These are phyloP conservation scores for Metschnikowia noctiluminum DNA, from an alignment of 805 yeast species.

Conservation along the genomic window DNA sequence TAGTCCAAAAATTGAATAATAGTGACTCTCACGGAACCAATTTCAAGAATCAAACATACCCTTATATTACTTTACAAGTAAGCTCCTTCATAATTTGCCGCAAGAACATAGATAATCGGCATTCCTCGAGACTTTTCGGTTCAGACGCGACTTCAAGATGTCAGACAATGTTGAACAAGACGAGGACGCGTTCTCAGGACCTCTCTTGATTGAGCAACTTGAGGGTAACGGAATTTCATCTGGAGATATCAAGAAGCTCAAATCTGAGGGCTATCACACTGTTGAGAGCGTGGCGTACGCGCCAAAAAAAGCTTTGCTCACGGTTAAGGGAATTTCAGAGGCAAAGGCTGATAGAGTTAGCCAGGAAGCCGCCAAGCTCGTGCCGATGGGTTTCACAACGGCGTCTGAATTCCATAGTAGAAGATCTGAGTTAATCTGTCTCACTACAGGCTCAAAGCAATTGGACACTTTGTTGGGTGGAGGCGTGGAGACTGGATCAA, in stretches of 20 bases:
- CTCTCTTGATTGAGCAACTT: constrained; percentile 50
- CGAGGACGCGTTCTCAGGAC: constrained; percentile 56
- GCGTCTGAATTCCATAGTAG: constrained; percentile 92
- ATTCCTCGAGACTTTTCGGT: too few species aligned
- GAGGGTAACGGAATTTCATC: constrained; percentile 85
- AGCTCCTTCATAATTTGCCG: too few species aligned
- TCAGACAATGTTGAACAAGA: constrained; percentile 25
- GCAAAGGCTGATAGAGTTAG: constrained; percentile 87
- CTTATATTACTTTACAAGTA: too few species aligned
- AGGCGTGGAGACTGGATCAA: constrained; percentile 95
- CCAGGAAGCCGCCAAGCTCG: constrained; percentile 78
- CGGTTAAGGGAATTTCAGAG: constrained; percentile 90
- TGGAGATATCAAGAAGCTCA: constrained; percentile 73
- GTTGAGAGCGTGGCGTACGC: constrained; percentile 93
- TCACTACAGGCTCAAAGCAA: constrained; percentile 94
- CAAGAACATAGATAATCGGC: neutral
- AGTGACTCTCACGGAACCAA: neutral
- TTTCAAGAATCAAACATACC: too few species aligned
- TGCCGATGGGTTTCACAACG: constrained; percentile 96
- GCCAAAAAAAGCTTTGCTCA: constrained; percentile 72
- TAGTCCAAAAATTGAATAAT: neutral
- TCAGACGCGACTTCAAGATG: constrained; percentile 10
- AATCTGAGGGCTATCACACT: constrained; percentile 82
- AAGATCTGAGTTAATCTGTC: constrained; percentile 83
- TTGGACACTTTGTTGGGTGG: constrained; percentile 92